Evolutionary conservation across 495 filamentous ascomycete species (phyloP).

Genomic region (Thozetella sp.): DNA sequence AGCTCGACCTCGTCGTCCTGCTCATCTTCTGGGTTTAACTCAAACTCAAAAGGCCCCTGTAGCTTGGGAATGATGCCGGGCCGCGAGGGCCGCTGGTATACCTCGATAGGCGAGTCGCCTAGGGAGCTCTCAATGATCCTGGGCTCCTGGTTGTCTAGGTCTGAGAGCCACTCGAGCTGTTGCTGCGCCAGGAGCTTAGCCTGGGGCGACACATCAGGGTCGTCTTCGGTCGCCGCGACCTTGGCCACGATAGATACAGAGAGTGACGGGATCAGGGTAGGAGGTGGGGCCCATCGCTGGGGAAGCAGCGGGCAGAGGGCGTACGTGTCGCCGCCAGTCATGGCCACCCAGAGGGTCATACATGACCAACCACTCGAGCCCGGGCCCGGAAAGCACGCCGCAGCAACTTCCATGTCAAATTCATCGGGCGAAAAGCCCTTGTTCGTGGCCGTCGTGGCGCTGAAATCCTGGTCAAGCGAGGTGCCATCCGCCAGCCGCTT

Average conservation of each 20-base stretch:
- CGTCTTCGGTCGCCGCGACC: conserved; percentile 59
- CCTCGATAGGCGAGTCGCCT: conserved; percentile 47
- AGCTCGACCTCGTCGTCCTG: conserved; percentile 69
- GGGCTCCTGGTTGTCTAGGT: conserved; percentile 79
- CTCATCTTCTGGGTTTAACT: conserved; percentile 61
- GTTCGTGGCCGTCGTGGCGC: conserved; percentile 67
- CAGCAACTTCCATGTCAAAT: conserved; percentile 84
- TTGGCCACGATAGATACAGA: conserved; percentile 74
- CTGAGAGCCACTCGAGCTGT: conserved; percentile 81
- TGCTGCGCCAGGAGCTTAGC: conserved; percentile 64
- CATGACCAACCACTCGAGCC: conserved; percentile 83
- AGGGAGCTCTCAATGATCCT: conserved; percentile 39
- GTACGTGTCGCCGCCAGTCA: conserved; percentile 86
- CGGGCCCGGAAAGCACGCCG: conserved; percentile 77
- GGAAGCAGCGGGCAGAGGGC: conserved; percentile 88
- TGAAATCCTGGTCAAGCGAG: conserved; percentile 74
- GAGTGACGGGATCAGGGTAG: conserved; percentile 73
- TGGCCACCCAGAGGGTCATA: conserved; percentile 92
- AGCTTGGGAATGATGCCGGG: conserved; percentile 75
- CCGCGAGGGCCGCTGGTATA: conserved; percentile 70
- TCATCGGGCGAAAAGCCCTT: conserved; percentile 83
- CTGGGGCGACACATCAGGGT: conserved; percentile 51
- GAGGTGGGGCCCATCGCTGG: conserved; percentile 76
- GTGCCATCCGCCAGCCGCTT: conserved; percentile 79
- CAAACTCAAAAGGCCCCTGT: conserved; percentile 82